Base-by-base conservation (phyloP, 139 green algal species). In the Tetradesmus obliquus region DNA sequence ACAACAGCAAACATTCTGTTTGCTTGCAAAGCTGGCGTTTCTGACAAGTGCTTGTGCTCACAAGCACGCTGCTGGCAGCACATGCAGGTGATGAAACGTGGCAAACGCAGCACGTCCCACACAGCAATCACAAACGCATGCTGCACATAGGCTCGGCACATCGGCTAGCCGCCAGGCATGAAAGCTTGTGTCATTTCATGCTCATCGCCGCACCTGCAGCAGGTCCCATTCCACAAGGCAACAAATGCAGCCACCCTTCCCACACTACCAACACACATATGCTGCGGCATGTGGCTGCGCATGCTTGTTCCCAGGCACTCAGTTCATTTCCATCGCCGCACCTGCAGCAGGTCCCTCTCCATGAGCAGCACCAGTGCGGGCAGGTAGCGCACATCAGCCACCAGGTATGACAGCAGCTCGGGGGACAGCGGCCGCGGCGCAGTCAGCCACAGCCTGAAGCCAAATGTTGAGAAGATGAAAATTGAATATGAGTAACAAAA, bases 361-460 rank as follows among this genome's bases (percentile, higher is more conserved):
- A 88, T 88, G 58, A 88, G 84, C 84, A 88, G n/a, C 58, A 88
- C 84, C 55, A 88, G 84, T 55, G 60, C 84, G 2, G 84, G 84
- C 84, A 88, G 84, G 84, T 88, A 88, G n/a, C 84, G 69, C 84
- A 88, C 84, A 32, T 88, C 84, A 88, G n/a, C 84, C 32, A 80
- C 58, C 0, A 79, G 12, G 32, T 88, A 88, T 3, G 13, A 22
- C 82, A 87, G 82, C 82, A 87, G 82, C 60, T 72, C 54, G 15
- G 55, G 4, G 0, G 54, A 72, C 82, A 87, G 55, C 53, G 82
- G 82, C n/a, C 82, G 82, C 17, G 55, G 82, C 15, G 82, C 53
- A 19, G 82, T 87, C 55, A 87, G 55, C 82, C 82, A 87, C 55
- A 87, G 13, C 54, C 82, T 87, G 82, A 10, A 85, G 80, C 3